Conservation (phyloP, 2,329 filamentous ascomycete genomes). For the Lizonia empirigonia region DNA sequence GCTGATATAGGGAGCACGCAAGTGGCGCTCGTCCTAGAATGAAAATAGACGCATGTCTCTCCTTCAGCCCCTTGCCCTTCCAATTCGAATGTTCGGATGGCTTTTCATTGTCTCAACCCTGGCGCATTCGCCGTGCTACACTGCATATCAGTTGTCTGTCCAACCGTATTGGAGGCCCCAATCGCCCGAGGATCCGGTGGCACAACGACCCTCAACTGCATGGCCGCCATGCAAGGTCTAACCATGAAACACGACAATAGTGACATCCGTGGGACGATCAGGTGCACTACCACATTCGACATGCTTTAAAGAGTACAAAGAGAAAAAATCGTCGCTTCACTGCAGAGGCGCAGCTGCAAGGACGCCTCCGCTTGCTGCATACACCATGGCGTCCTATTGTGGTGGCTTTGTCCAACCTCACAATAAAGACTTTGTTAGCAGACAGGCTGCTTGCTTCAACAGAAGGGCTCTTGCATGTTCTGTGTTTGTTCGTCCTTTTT, state of each 20-base stretch:
- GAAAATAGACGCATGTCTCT: background rate
- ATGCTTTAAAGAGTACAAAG: conserved; percentile 25
- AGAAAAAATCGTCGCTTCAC: conserved; percentile 12
- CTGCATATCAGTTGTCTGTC: conserved; percentile 13
- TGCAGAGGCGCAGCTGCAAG: conserved; percentile 18
- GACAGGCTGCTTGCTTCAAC: conserved; percentile 2
- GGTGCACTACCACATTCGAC: conserved; percentile 6
- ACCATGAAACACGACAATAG: conserved; percentile 12
- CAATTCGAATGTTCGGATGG: background rate
- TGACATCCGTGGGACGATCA: conserved; percentile 6
- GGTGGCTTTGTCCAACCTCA: conserved; percentile 24
- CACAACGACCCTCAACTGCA: conserved; percentile 17
- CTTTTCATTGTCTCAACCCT: conserved; percentile 12
- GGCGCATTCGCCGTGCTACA: conserved; percentile 2
- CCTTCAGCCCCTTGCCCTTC: background rate
- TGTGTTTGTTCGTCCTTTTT: background rate
- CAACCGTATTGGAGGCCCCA: conserved; percentile 11
- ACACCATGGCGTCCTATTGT: conserved; percentile 22
- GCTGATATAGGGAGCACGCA: background rate
- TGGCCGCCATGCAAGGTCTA: conserved; percentile 17
- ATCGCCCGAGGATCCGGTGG: conserved; percentile 5
- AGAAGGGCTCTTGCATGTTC: background rate
- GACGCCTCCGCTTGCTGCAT: conserved; percentile 26
- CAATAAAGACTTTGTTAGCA: conserved; percentile 26
- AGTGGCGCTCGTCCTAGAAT: background rate